Base-by-base conservation (phyloP, 257 asterid species). In the Solanum sejunctum region DNA sequence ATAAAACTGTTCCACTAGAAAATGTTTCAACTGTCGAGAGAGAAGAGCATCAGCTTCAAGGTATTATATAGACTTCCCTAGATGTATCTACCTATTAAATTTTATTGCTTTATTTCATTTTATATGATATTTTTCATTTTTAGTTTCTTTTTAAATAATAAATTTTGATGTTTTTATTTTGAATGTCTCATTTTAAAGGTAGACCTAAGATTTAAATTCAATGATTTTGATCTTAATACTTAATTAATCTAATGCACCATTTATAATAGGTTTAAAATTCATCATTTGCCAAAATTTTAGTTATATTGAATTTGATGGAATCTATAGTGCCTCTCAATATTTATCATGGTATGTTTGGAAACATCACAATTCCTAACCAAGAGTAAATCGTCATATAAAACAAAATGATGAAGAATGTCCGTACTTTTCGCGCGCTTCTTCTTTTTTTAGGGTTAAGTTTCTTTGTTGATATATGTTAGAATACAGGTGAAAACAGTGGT, bases 1-100 rank as follows among this genome's bases (percentile, higher is more conserved):
- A 72, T 85, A 88, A 85, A 73, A 82, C 89, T 47, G 87, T 90
- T 73, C 88, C 92, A 36, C 85, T 86, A 47, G 87, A 89, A 67
- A 87, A 86, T 83, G 47, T 89, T 57, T 81, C 89, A 72, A 45
- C 75, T 69, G 77, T 79, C 32, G 88, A 85, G n/a, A 86, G 83
- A 79, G 85, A 71, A 78, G 86, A 64, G 10, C 58, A 88, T 72
- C 85, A 75, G 43, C 63, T 88, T 84, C 89, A 84, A 88, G 92
- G 92, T 90, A 83, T 69, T 28, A 60, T 28, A 60, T 49, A 82
- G 17, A 43, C 18, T 73, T 55, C 58, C 47, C 21, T 70, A 18
- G 58, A 71, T 43, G 49, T 47, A 21, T 73, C 3, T 43, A n/a
- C 13, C 60, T 47, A 7, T 21, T 2, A 1, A 6, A 6, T 12